Conservation (phyloP, 768 basidiomycete species). For the Boletus sp. region DNA sequence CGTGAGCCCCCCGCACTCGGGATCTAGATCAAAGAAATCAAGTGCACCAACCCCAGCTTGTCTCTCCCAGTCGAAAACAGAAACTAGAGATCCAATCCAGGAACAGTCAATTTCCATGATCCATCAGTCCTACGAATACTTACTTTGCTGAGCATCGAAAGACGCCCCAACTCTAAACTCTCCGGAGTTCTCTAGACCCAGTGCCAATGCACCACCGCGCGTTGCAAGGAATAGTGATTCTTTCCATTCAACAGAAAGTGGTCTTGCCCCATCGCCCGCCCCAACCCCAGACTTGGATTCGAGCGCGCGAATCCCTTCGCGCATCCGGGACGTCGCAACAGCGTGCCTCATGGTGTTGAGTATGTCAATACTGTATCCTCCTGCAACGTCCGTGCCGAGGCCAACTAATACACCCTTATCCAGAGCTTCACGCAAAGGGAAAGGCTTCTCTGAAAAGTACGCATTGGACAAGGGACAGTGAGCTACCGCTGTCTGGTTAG, state of each 20-base stretch:
- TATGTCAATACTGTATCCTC: conserved; percentile 79
- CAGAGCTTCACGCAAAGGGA: conserved; percentile 71
- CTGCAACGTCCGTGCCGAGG: conserved; percentile 83
- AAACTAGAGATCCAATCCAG: conserved; percentile 35
- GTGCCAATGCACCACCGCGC: conserved; percentile 68
- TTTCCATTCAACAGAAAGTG: conserved; percentile 71
- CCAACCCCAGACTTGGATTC: conserved; percentile 1
- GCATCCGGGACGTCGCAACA: conserved; percentile 67
- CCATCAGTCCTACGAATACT: conserved; percentile 23
- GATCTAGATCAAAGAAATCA: conserved; percentile 60
- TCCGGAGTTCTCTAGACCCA: conserved; percentile 56
- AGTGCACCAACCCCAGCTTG: conserved; percentile 56
- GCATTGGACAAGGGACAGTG: conserved; percentile 89
- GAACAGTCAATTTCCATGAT: background rate
- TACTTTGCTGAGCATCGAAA: conserved; percentile 78
- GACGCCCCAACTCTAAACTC: conserved; percentile 58
- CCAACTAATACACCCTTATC: conserved; percentile 64
- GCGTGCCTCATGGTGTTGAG: conserved; percentile 80
- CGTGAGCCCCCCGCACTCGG: conserved; percentile 23
- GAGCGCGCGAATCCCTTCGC: conserved; percentile 50
- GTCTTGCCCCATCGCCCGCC: background rate
- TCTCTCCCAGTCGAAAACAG: conserved; percentile 41
- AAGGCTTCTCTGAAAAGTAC: conserved; percentile 77
- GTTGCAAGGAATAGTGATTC: conserved; percentile 82
- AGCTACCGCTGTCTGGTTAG: conserved; percentile 61